Percentiles rank a stretch among this genome's conserved stretches.
Evolutionary conservation across 2,329 filamentous ascomycete genomes (phyloP).

Genomic region (Penicillium sp.): DNA sequence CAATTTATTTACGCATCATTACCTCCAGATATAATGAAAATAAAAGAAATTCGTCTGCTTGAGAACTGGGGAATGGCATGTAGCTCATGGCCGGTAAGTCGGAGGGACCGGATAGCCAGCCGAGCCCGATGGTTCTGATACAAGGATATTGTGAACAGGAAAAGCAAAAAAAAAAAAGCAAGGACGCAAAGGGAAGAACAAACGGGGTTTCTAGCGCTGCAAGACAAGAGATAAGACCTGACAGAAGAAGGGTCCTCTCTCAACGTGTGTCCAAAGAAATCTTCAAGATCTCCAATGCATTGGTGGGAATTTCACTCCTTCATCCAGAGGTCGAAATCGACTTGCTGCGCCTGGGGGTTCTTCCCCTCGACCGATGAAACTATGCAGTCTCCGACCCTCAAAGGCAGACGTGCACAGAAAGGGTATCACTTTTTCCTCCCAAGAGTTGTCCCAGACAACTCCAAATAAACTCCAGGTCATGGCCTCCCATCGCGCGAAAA

Average conservation of each 20-base stretch:
- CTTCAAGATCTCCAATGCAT: constrained; percentile 32
- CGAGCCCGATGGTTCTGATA: constrained; percentile 22
- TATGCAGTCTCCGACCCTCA: constrained; percentile 37
- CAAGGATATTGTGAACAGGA: constrained; percentile 23
- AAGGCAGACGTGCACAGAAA: constrained; percentile 41
- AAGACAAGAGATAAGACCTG: constrained; percentile 29
- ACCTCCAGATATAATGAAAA: not conserved
- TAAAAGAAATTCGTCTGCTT: constrained; percentile 11
- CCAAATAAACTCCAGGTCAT: constrained; percentile 37
- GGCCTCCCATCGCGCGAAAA: constrained; percentile 32
- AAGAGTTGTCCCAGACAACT: constrained; percentile 41
- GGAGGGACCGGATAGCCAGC: constrained; percentile 15
- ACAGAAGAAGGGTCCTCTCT: not conserved
- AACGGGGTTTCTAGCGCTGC: constrained; percentile 36
- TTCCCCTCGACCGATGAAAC: constrained; percentile 35
- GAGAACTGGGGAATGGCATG: constrained; percentile 19
- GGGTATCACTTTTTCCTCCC: constrained; percentile 45
- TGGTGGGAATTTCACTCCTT: constrained; percentile 27
- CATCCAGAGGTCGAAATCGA: constrained; percentile 19
- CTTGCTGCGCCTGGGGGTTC: constrained; percentile 30
- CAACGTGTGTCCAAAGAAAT: constrained; percentile 21
- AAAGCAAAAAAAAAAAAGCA: constrained; percentile 16
- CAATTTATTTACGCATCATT: not conserved
- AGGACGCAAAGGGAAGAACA: constrained; percentile 25
- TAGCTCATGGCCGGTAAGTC: constrained; percentile 17